Evolutionary conservation across 805 yeast species (phyloP), one percentile per base, ranked within the genome.

Genomic region (Lipomyces spencermartinsiae): DNA sequence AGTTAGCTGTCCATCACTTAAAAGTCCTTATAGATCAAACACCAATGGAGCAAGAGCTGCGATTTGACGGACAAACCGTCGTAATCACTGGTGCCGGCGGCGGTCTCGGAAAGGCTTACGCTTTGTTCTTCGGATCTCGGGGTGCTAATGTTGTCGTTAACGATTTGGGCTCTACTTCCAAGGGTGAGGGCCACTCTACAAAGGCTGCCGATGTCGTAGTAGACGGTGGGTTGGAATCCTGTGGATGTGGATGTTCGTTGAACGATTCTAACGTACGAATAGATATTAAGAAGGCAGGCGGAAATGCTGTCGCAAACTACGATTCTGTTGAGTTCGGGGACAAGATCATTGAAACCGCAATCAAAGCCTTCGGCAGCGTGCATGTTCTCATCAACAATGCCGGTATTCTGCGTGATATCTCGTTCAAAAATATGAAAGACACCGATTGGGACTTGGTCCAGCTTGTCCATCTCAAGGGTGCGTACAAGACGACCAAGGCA

Each of bases 21-120:
- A 1, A 25, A 25, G n/a, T n/a, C 9, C 6, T 0, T 43, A 43
- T 19, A 43, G 49, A 43, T 43, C 49, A n/a, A 43, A 6, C 49
- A n/a, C 3, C 10, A 16, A 43, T 43, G 49, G 22, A 19, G 4
- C 8, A 25, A 29, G 62, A 63, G 22, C 65, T 89, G 33, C 76
- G 83, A 49, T 92, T 89, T 76, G 89, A 91, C 75, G 92, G 88
- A 74, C 89, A 90, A 78, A 98, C 94, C 57, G 98, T 94, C 43
- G 87, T 94, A 66, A 88, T 94, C 77, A 94, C 98, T 61, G 99
- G 99, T 43, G 95, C 98, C 59, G 99, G 99, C 72, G 98, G 98
- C 73, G 99, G 98, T 22, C 85, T 94, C 58, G 99, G 99, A 31
- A 90, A 85, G 75, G 87, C 87, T 60, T 94, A 94, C 79, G 97